Evolutionary conservation across 805 yeast genomes (phyloP).

Genomic region (Spathaspora sp.): DNA sequence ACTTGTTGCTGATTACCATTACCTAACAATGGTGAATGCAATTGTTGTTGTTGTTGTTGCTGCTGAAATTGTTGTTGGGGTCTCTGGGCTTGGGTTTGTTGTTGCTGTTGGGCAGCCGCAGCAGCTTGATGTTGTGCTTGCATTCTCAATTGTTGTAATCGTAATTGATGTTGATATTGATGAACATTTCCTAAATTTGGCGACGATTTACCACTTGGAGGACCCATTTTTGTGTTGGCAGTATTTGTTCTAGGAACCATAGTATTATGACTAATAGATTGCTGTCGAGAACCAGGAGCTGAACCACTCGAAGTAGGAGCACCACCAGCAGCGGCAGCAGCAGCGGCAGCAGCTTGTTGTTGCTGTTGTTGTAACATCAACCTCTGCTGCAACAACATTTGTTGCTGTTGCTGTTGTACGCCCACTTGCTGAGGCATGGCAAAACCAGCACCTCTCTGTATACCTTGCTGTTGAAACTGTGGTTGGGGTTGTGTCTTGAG

Average conservation of each 20-base stretch:
- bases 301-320: not conserved
- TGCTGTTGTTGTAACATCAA: conserved; percentile 5
- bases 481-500: conserved; percentile 5
- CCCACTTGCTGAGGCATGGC: conserved; percentile 6
- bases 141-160: conserved; percentile 21
- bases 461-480: conserved; percentile 2
- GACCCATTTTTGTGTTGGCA: conserved; percentile 3
- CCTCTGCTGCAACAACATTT: conserved; percentile 3
- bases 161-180: conserved; percentile 20
- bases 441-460: not conserved
- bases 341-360: conserved; percentile 2
- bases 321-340: not conserved
- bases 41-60: not conserved
- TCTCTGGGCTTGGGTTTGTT: conserved; percentile 2
- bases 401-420: conserved; percentile 11
- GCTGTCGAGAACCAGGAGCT: not conserved
- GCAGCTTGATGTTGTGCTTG: conserved; percentile 15
- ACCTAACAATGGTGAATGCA: conserved; percentile 13
- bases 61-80: conserved; percentile 1
- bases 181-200: conserved; percentile 1
- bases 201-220: conserved; percentile 1
- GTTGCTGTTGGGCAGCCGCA: conserved; percentile 1
- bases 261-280: not conserved
- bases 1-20: conserved; percentile 8
- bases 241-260: not conserved